Base-by-base conservation (phyloP, 441 rosid species). In the Hura crepitans region DNA sequence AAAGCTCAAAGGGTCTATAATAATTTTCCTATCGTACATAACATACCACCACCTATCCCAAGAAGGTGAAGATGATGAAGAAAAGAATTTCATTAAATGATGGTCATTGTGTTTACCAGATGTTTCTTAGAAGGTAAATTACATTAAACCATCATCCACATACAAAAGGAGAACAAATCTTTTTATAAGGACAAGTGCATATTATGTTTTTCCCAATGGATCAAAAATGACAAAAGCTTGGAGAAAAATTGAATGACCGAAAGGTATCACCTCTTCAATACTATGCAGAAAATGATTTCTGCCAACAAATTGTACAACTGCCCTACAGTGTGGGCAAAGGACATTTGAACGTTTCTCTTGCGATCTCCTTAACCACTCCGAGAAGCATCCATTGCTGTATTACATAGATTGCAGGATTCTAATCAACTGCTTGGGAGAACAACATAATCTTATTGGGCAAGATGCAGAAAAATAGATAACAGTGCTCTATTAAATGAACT, bases 311-410 rank as follows among this genome's bases (percentile, higher is more conserved):
- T 83, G 94, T 68, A 92, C 87, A 72, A 81, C 81, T 76, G 92
- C 96, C 82, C 99, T 85, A 78, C 99, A 95, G 47, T 92, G 93
- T 65, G 99, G 99, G 78, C 99, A 95, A 23, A 92, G 78, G n/a
- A 95, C 93, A 64, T 56, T 81, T 28, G 85, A 56, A 80, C 72
- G 92, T 77, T 81, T 95, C 56, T 78, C 83, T 78, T 87, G 85
- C 8, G 94, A 89, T 82, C 94, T 87, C 83, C 85, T 85, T 80
- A 95, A 74, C 99, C 97, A 95, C 80, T 92, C 97, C 6, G 97
- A 95, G 83, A 95, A 90, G 84, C 99, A 95, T 58, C 99, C 97
- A 74, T 95, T 95, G 80, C 99, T 95, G 84, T 67, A 71, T 60
- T 76, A 62, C 55, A 80, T 20, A 70, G 70, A 74, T 68, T 66